Conservation (phyloP, 305 asterid species). For the Euphrasia arctica region DNA sequence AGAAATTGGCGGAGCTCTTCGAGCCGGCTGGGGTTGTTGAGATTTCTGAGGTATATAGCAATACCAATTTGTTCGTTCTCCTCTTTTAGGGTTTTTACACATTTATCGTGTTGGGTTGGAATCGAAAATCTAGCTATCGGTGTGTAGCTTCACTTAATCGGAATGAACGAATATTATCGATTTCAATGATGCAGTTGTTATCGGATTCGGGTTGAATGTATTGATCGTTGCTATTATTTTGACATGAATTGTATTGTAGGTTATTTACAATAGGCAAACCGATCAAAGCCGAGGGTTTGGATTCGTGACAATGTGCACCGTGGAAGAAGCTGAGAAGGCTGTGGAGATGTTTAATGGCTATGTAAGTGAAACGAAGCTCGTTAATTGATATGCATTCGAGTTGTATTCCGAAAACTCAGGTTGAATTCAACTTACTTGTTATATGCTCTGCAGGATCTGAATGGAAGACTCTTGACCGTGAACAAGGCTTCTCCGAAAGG, state of each 20-base stretch:
- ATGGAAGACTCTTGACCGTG: conserved; percentile 77
- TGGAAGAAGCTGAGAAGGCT: conserved; percentile 90
- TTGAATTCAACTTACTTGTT: background rate
- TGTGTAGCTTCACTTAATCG: no score
- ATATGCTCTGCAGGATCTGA: conserved; percentile 52
- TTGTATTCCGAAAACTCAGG: background rate
- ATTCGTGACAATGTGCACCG: conserved; percentile 85
- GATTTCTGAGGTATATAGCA: conserved; percentile 66
- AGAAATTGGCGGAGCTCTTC: conserved; percentile 66
- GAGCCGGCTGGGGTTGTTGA: conserved; percentile 89
- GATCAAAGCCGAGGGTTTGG: conserved; percentile 94
- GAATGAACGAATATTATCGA: no score
- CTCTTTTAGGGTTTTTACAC: no score
- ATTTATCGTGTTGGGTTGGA: no score
- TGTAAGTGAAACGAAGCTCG: conserved; percentile 42
- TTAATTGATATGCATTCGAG: background rate
- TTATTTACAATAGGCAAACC: conserved; percentile 79
- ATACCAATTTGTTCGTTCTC: background rate
- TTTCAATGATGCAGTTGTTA: background rate
- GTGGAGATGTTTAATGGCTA: conserved; percentile 64
- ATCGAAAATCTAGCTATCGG: background rate
- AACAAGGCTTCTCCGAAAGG: conserved; percentile 93
- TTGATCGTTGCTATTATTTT: background rate
- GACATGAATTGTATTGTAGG: conserved; percentile 43
- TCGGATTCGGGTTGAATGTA: background rate